Percentiles rank a stretch among this genome's conserved stretches.
phyloP scores from a whole-genome alignment of 441 rosid genomes.

The Populus tomentosa region DNA sequence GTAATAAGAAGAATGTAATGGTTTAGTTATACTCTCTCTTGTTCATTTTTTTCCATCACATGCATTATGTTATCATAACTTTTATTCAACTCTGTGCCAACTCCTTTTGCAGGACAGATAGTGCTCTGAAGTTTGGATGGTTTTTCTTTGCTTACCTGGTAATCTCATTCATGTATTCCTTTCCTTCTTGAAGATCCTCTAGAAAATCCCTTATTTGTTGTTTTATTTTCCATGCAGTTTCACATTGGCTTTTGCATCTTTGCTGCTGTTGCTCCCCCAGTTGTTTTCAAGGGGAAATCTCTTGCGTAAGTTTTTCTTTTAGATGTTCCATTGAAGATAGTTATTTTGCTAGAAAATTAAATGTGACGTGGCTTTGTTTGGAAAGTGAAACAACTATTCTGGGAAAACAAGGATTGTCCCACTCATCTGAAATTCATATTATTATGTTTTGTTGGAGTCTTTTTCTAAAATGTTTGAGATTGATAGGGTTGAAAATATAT shows the following conservation, averaged over 20 bases:
- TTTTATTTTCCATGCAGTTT: constrained; percentile 45
- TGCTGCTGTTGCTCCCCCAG: constrained; percentile 93
- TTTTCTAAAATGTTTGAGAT: neutral
- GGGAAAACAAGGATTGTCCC: neutral
- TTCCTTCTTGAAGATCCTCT: constrained; percentile 12
- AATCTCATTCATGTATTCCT: constrained; percentile 25
- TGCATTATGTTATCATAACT: neutral
- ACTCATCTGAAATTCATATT: neutral
- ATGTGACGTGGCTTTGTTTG: neutral
- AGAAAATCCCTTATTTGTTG: constrained; percentile 10
- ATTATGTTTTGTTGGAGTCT: neutral
- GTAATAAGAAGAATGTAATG: neutral
- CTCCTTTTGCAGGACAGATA: constrained; percentile 79
- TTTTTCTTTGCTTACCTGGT: constrained; percentile 84
- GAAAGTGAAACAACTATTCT: neutral
- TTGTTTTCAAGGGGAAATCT: constrained; percentile 95
- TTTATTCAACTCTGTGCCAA: constrained; percentile 5
- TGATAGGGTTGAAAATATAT: neutral
- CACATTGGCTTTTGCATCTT: constrained; percentile 86
- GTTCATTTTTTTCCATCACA: neutral
- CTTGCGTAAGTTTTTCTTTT: constrained; percentile 63
- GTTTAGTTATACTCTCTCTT: neutral
- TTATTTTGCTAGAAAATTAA: constrained; percentile 1
- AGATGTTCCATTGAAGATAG: neutral
- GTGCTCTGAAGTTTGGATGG: constrained; percentile 93